Percentiles rank a stretch among this genome's conserved stretches.
Evolutionary conservation across 192 early-diverging fungal genomes (phyloP).

Genomic region (Dispira parvispora): DNA sequence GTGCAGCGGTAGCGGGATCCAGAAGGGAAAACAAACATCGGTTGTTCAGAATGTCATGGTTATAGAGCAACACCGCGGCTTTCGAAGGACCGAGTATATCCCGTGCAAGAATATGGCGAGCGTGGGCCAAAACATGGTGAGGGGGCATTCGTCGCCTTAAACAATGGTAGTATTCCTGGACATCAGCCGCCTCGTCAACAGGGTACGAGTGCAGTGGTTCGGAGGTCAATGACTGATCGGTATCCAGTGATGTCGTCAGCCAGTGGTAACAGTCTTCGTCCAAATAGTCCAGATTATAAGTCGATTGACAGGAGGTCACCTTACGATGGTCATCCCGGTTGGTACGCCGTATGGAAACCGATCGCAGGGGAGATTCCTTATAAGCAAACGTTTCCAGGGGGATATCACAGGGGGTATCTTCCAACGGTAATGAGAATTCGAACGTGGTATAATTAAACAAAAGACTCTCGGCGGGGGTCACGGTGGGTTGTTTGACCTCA

Average conservation of each 20-base stretch:
- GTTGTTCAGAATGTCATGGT: conserved; percentile 4
- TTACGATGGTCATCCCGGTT: background rate
- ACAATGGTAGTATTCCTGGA: background rate
- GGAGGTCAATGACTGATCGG: background rate
- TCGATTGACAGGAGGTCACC: background rate
- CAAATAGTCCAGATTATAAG: background rate
- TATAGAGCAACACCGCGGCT: conserved; percentile 1
- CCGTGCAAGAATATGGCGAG: background rate
- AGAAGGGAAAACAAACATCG: conserved; percentile 8
- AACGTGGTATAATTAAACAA: background rate
- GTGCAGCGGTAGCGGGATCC: background rate
- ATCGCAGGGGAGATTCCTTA: background rate
- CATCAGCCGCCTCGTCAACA: background rate
- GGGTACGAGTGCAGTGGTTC: background rate
- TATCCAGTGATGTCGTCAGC: background rate
- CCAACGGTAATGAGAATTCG: background rate
- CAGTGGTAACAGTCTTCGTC: conserved; percentile 3
- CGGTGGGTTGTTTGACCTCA: background rate
- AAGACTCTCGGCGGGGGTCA: too few species aligned
- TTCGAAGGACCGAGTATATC: background rate
- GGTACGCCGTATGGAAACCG: background rate
- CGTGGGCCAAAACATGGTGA: background rate
- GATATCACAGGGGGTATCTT: background rate
- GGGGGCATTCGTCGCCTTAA: background rate
- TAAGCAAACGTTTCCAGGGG: conserved; percentile 5